phyloP scores from a whole-genome alignment of 257 asterid genomes.

The Nicotiana tomentosiformis region DNA sequence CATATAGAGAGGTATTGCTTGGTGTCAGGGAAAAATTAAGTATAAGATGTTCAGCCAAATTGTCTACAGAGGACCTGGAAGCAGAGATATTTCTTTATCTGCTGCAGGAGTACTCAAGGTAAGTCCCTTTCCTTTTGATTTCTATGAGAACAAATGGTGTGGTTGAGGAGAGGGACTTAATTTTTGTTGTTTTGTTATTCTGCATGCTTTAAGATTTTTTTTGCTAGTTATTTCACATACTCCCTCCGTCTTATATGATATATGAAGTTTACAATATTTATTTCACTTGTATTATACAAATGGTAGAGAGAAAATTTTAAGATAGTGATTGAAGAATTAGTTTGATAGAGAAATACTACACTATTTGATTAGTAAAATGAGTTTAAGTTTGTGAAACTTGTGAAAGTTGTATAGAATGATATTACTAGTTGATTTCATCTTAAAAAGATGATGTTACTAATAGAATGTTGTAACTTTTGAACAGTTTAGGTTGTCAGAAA shows the following conservation, averaged over 20 bases:
- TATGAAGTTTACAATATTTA: not conserved
- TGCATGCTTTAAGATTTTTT: not conserved
- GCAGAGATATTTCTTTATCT: slow-evolving; percentile 90
- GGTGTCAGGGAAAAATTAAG: slow-evolving; percentile 64
- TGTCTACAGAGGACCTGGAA: slow-evolving; percentile 81
- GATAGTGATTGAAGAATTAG: not conserved
- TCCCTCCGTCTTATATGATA: not conserved
- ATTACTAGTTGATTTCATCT: not conserved
- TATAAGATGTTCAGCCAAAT: slow-evolving; percentile 72
- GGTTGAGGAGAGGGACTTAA: not conserved
- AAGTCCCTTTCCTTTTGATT: not conserved
- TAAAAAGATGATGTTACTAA: not conserved
- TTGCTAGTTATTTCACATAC: not conserved
- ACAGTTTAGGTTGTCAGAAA: not conserved
- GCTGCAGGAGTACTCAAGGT: slow-evolving; percentile 82
- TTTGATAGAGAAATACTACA: not conserved
- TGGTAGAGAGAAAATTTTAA: not conserved
- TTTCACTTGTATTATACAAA: not conserved
- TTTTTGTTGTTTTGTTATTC: not conserved
- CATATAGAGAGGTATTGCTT: slow-evolving; percentile 77
- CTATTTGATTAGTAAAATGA: not conserved
- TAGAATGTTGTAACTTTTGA: not conserved
- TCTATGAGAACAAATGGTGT: not conserved
- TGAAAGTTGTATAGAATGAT: not conserved
- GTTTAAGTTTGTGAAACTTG: not conserved